These are phyloP conservation scores for Starmerella apis DNA, from an alignment of 805 yeast species.

Conservation along the genomic window DNA sequence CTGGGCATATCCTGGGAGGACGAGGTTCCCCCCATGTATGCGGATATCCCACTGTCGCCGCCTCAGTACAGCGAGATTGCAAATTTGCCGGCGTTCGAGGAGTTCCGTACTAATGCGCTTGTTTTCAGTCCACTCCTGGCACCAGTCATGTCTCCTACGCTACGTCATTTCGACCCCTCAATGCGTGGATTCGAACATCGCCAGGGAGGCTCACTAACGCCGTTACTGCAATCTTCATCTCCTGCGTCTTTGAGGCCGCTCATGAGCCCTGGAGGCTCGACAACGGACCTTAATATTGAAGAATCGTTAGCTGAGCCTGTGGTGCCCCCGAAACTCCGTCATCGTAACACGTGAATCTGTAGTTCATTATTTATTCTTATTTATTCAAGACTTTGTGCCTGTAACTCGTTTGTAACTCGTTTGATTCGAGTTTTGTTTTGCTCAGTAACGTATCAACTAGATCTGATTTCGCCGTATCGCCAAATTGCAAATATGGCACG, in stretches of 20 bases:
- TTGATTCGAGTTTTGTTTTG: not conserved
- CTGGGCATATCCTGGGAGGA: slow-evolving; percentile 97
- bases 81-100: slow-evolving; percentile 26
- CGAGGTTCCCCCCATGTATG: slow-evolving; percentile 95
- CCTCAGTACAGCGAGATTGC: slow-evolving; percentile 53
- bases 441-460: slow-evolving; percentile 5
- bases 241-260: slow-evolving; percentile 6
- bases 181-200: slow-evolving; percentile 23
- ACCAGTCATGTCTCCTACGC: slow-evolving; percentile 25
- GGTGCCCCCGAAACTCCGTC: slow-evolving; percentile 2
- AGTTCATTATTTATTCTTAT: not conserved
- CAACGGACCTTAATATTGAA: not conserved
- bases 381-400: slow-evolving; percentile 1
- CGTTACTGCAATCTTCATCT: not conserved
- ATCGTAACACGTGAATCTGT: not conserved
- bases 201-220: slow-evolving; percentile 2
- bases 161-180: slow-evolving; percentile 26
- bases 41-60: slow-evolving; percentile 76
- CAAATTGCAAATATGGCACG: slow-evolving; percentile 3
- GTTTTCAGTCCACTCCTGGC: slow-evolving; percentile 24
- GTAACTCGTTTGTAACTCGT: not conserved
- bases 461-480: slow-evolving; percentile 6
- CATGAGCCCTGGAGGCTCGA: not conserved
- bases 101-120: slow-evolving; percentile 20
- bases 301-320: slow-evolving; percentile 1